Base-by-base conservation (phyloP, 805 yeast species). In the Candida pseudofarinosa region DNA sequence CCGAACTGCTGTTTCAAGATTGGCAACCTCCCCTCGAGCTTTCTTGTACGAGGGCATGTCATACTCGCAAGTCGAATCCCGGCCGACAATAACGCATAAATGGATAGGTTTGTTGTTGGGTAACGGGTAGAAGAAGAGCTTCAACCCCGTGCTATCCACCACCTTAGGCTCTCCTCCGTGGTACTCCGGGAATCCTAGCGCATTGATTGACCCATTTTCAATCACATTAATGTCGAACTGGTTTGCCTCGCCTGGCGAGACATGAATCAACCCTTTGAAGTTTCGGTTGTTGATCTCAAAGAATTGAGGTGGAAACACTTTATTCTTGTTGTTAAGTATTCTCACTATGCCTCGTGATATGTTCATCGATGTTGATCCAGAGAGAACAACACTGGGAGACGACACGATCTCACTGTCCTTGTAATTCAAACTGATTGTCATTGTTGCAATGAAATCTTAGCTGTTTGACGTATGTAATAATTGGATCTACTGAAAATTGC, bases 101-200 rank as follows among this genome's bases (percentile, higher is more conserved):
- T 90, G 93, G n/a, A 90, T 65, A 0, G 93, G 93, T 37, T 85
- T 85, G 52, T 85, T 80, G 42, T 79, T 76, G 2, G 69, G 53
- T 19, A 85, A 55, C 0, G 88, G 89, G 0, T 69, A 59, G 56
- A 47, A 64, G 20, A 33, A 42, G 7, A 70, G 51, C 3, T 47
- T 43, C 30, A 69, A 47, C 12, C 26, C 20, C 3, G 55, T 63
- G 1, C 39, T 32, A 23, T 69, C 74, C 5, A 52, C 46, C 3
- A 55, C 46, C 0, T 43, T 20, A 3, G 58, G 57, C 3, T 40
- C 14, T 1, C 51, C 52, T 3, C 41, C 38, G 8, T 38, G 20
- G 38, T 47, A 54, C 7, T 50, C 51, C 0, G 60, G 52, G 32
- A 53, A 56, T 5, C 73, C 74, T 19, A 47, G 47, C 2, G 43